Evolutionary conservation across 306 rosid genomes (phyloP).

Genomic region (Ceratonia siliqua): DNA sequence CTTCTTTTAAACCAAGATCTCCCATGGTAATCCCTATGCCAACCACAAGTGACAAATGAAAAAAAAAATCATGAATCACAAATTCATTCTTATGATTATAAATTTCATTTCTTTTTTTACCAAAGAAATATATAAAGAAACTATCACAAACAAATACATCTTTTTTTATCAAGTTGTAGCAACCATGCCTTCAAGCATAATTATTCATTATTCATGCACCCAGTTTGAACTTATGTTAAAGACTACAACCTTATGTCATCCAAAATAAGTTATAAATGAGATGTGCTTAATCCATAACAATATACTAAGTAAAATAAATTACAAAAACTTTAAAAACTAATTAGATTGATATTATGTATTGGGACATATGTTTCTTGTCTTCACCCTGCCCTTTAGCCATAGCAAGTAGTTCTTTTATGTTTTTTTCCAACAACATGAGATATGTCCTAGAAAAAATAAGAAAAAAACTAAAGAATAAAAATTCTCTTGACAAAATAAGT

Average conservation of each 20-base stretch:
- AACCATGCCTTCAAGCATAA: background rate
- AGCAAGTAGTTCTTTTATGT: constrained; percentile 94
- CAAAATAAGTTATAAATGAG: too few relatives aligned
- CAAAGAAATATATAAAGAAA: constrained; percentile 26
- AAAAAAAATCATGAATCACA: constrained; percentile 4
- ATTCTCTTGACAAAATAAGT: constrained; percentile 27
- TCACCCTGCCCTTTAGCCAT: constrained; percentile 95
- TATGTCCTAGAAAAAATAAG: constrained; percentile 69
- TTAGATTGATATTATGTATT: background rate
- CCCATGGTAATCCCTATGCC: constrained; percentile 67
- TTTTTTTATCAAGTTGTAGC: constrained; percentile 1
- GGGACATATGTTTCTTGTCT: constrained; percentile 83
- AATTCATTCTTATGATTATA: constrained; percentile 16
- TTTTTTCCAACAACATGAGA: constrained; percentile 95
- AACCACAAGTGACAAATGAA: constrained; percentile 32
- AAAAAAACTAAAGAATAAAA: constrained; percentile 35
- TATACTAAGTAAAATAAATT: background rate
- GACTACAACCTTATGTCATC: background rate
- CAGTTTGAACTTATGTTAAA: constrained; percentile 1
- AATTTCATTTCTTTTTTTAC: background rate
- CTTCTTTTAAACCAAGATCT: constrained; percentile 79
- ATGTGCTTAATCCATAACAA: too few relatives aligned
- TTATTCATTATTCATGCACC: background rate
- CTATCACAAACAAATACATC: constrained; percentile 15
- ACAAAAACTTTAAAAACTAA: background rate